Conservation (phyloP, 345 rosid genomes). For the Populus pruinosa region DNA sequence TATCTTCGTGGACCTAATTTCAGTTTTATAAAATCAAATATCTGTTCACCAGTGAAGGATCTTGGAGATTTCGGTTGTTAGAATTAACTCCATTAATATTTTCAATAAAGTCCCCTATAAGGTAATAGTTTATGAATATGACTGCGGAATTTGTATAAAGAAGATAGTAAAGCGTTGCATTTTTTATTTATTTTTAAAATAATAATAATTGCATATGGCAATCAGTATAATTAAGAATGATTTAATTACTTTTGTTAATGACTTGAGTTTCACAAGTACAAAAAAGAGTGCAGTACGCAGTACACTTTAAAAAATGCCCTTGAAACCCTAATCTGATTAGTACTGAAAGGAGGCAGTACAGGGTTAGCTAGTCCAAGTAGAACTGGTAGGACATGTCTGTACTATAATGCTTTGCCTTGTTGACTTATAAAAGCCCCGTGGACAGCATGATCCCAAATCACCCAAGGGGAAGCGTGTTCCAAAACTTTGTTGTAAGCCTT, state of each 20-base stretch:
- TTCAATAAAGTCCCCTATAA: too few relatives aligned
- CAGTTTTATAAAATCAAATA: not conserved
- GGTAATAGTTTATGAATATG: too few relatives aligned
- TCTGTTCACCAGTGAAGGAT: not conserved
- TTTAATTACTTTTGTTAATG: not conserved
- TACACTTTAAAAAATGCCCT: not conserved
- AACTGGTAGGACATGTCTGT: slow-evolving; percentile 29
- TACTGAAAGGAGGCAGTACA: slow-evolving; percentile 26
- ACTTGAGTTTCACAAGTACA: slow-evolving; percentile 1
- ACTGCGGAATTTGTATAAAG: too few relatives aligned
- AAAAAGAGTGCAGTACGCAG: slow-evolving; percentile 19
- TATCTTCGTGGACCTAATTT: not conserved
- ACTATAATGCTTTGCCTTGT: not conserved
- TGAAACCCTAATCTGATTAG: not conserved
- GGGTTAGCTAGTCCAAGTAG: not conserved
- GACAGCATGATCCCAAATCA: slow-evolving; percentile 2
- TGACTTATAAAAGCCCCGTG: not conserved
- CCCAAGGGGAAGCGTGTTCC: not conserved
- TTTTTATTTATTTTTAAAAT: too few relatives aligned
- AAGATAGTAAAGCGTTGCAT: too few relatives aligned
- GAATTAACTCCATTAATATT: too few relatives aligned
- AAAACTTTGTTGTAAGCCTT: too few relatives aligned
- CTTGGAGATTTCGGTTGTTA: not conserved
- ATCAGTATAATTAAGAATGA: not conserved
- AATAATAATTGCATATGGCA: not conserved